These are phyloP conservation scores for Laguncularia racemosa DNA, from an alignment of 345 rosid genomes.

Conservation along the genomic window DNA sequence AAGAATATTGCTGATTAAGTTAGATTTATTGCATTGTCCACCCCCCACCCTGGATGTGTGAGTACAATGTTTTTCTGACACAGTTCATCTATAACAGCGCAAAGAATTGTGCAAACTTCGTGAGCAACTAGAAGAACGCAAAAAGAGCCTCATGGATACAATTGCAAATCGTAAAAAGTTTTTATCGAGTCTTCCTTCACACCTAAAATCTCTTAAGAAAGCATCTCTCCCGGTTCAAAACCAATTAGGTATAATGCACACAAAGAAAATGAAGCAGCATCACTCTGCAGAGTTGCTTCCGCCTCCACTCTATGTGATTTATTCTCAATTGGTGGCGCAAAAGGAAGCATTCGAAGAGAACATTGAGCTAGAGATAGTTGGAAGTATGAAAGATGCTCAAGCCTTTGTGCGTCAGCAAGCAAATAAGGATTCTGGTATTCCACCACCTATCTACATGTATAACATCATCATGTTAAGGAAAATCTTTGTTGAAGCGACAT, in stretches of 20 bases:
- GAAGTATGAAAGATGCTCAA: constrained; percentile 76
- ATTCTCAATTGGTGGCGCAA: constrained; percentile 70
- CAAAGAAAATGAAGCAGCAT: constrained; percentile 78
- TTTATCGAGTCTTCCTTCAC: constrained; percentile 73
- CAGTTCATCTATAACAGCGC: constrained; percentile 30
- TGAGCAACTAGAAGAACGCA: constrained; percentile 54
- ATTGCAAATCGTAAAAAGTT: constrained; percentile 80
- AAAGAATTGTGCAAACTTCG: constrained; percentile 74
- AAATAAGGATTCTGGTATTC: constrained; percentile 54
- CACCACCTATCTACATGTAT: neutral
- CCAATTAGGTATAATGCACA: constrained; percentile 60
- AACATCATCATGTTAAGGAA: neutral
- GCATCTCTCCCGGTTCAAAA: constrained; percentile 86
- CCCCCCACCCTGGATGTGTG: too few species aligned
- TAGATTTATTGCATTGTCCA: too few species aligned
- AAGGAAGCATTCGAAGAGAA: constrained; percentile 85
- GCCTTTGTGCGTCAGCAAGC: constrained; percentile 67
- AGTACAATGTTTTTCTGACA: neutral
- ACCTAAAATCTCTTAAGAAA: constrained; percentile 85
- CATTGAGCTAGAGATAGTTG: constrained; percentile 62
- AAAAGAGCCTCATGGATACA: constrained; percentile 59
- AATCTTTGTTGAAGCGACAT: neutral
- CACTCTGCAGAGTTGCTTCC: constrained; percentile 85
- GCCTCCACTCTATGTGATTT: constrained; percentile 76
- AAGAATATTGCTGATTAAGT: too few species aligned